Evolutionary conservation across 2,329 filamentous ascomycete genomes (phyloP), one percentile per base, ranked within the genome.

Genomic region (Exophiala calicioides): DNA sequence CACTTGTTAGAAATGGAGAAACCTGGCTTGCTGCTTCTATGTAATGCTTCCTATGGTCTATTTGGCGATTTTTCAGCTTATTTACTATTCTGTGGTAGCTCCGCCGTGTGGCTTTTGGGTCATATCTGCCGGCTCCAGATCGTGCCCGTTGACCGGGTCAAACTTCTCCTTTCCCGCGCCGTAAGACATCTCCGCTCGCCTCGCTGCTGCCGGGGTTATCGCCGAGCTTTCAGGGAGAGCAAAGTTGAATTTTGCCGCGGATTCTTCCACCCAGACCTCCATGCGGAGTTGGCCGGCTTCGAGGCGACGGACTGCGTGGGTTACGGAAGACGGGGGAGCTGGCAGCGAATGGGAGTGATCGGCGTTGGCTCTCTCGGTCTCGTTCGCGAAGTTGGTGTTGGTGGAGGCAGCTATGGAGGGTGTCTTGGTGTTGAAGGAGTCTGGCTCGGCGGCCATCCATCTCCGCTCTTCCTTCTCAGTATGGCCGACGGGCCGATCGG

Each of bases 251-350:
- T 82, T 82, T 43, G 73, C 71, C 52, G 70, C 73, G 47, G 77
- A 77, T 60, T 86, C 81, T 65, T 88, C 84, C 45, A 86, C 76
- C 83, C 82, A 87, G 47, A 82, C 73, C 62, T 87, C 84, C 59
- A 87, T 75, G 18, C 78, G 69, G 62, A 87, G 78, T 48, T 84
- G 80, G 3, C 82, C 84, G 2, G 80, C 78, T 56, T 83, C 77
- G 13, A 87, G 76, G 23, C 76, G 73, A 53, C 84, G 73, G 33
- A 88, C 71, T 1, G 84, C 80, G 36, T 76, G 78, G 9, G 79
- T 81, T 59, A 71, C 78, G 23, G 72, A 70, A 6, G 78, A 77
- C 18, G 9, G 15, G 5, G 15, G n/a, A 20, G 13, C n/a, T n/a
- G n/a, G n/a, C n/a, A n/a, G n/a, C n/a, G n/a, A n/a, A n/a, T n/a